A percentile compares a stretch with the other conserved stretches of the same genome.
These are phyloP conservation scores for Salinomyces thailandicus DNA, from an alignment of 2,329 filamentous ascomycete species.

Conservation along the genomic window DNA sequence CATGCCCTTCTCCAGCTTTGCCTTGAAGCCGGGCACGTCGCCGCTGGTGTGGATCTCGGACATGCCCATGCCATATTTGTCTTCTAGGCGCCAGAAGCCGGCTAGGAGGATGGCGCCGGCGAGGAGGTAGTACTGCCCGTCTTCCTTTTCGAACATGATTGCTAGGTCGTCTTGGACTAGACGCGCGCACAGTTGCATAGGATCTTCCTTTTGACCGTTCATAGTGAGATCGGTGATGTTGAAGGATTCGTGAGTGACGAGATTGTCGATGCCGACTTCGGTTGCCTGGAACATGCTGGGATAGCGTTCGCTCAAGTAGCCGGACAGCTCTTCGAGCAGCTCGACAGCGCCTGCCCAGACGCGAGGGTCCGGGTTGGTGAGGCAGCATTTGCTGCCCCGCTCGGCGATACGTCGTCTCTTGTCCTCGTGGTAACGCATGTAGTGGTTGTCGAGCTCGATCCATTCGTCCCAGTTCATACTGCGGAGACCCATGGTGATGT, in stretches of 20 bases:
- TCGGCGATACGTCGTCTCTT: constrained; percentile 59
- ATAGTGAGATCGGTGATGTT: constrained; percentile 50
- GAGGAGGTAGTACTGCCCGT: constrained; percentile 72
- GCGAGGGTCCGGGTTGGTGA: constrained; percentile 51
- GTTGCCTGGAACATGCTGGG: constrained; percentile 59
- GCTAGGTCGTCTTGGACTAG: constrained; percentile 74
- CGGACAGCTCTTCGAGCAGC: constrained; percentile 59
- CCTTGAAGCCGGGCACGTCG: constrained; percentile 60
- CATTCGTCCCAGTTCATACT: constrained; percentile 60
- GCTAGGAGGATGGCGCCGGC: constrained; percentile 66
- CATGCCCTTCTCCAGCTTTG: constrained; percentile 69
- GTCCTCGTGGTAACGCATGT: constrained; percentile 58
- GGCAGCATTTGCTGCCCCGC: constrained; percentile 56
- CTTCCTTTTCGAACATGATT: constrained; percentile 65
- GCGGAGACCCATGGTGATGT: constrained; percentile 68
- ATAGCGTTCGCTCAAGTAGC: constrained; percentile 65
- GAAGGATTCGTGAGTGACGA: constrained; percentile 61
- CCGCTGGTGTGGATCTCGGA: constrained; percentile 71
- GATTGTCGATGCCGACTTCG: constrained; percentile 55
- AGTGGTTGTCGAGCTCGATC: constrained; percentile 80
- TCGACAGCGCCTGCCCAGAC: constrained; percentile 60
- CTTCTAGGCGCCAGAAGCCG: constrained; percentile 72
- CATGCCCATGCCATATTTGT: constrained; percentile 71
- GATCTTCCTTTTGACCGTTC: constrained; percentile 49
- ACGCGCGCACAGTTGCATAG: constrained; percentile 63